Evolutionary conservation across 2,329 filamentous ascomycete genomes (phyloP), one percentile per base, ranked within the genome.

Genomic region (Cercospora janseana): DNA sequence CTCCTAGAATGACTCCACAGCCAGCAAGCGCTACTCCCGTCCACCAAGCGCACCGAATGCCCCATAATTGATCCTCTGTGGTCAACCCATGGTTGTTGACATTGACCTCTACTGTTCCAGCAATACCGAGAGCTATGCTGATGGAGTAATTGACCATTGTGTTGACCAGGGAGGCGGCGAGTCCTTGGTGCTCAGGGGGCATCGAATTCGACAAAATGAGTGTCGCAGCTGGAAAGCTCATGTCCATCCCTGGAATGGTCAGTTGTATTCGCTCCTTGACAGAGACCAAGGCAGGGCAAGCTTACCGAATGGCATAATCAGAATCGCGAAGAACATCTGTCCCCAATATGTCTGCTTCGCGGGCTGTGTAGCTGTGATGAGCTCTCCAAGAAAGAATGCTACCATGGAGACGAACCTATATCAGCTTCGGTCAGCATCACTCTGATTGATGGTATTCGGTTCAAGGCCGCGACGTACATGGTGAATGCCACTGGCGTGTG

Each of bases 61-160:
- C 70, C 18, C 57, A 55, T 37, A 73, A 23, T 3, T 62, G 27
- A 41, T 70, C 66, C 1, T 56, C 52, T 6, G 56, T 55, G 0
- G 61, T 71, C 2, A 38, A 54, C 1, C 67, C 68, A 7, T 66
- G 66, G 13, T 67, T 52, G 24, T 69, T 70, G 13, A 76, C 68
- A 18, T 75, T 63, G 1, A 66, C 65, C 60, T 85, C 81, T 2
- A 85, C 76, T 0, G 80, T 85, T 0, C 81, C 82, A 0, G 83
- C 82, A 34, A 87, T 75, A 0, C 83, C 84, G 0, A 88, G 70
- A 0, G 79, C 81, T 4, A 86, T 67, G 2, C 79, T 80, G 32
- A 87, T 85, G 51, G 77, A 78, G 62, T 86, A 87, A 64, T 87
- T 85, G 54, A 86, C 79, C 8, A 84, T 72, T 0, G 83, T 85